Evolutionary conservation across 371 early-diverging fungal species (phyloP).

Genomic region (Lichtheimia corymbifera): DNA sequence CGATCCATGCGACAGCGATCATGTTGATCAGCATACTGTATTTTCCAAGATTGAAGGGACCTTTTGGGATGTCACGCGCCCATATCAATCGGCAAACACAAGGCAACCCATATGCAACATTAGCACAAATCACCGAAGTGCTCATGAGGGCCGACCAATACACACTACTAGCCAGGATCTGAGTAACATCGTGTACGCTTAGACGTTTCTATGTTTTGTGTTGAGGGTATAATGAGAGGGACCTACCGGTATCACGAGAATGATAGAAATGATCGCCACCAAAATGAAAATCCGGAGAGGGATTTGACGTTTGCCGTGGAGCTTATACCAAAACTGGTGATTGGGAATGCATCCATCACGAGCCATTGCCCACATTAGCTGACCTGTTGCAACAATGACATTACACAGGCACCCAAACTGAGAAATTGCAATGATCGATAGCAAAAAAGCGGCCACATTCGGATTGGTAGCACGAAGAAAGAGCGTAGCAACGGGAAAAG

Average conservation of each 20-base stretch:
- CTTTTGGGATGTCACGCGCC: conserved; percentile 12
- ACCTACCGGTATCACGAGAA: conserved; percentile 27
- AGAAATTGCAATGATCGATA: conserved; percentile 21
- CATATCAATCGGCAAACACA: conserved; percentile 29
- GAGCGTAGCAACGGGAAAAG: conserved; percentile 23
- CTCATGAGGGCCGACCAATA: conserved; percentile 31
- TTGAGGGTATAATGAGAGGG: neutral
- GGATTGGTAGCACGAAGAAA: conserved; percentile 21
- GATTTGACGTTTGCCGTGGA: conserved; percentile 18
- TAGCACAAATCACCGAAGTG: conserved; percentile 22
- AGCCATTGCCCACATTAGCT: conserved; percentile 26
- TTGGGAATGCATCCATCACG: conserved; percentile 27
- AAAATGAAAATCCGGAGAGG: conserved; percentile 22
- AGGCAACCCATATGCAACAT: conserved; percentile 28
- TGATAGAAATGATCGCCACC: conserved; percentile 16
- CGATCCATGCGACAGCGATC: conserved; percentile 26
- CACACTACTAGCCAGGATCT: conserved; percentile 25
- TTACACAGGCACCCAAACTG: conserved; percentile 27
- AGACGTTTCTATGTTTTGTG: neutral
- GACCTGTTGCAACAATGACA: conserved; percentile 14
- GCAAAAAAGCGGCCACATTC: conserved; percentile 17
- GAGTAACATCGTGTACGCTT: too few species aligned
- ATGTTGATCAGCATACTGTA: conserved; percentile 22
- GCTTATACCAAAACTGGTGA: conserved; percentile 23
- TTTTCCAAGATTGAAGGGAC: conserved; percentile 27